Conservation (phyloP, 306 rosid species). For the Adenanthera pavonina region DNA sequence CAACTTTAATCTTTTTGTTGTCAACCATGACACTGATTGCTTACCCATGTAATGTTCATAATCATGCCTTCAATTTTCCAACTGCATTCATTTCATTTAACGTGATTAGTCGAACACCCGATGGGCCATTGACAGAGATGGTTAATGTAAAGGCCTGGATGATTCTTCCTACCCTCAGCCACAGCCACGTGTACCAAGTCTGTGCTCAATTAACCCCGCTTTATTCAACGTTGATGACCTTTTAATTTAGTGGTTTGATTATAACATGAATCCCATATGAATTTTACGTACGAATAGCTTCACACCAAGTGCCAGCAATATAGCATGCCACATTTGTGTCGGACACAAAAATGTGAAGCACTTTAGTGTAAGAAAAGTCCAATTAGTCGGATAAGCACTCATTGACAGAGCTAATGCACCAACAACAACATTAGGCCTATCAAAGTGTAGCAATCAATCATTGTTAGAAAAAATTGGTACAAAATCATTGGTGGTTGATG, state of each 20-base stretch:
- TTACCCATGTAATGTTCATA: conserved; percentile 27
- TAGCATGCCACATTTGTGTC: conserved; percentile 24
- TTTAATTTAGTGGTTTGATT: conserved; percentile 8
- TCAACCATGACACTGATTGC: conserved; percentile 63
- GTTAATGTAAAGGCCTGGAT: neutral
- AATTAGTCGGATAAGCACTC: conserved; percentile 38
- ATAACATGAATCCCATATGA: conserved; percentile 13
- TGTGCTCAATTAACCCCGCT: neutral
- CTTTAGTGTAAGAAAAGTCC: conserved; percentile 41
- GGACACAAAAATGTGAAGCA: conserved; percentile 22
- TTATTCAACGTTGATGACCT: conserved; percentile 4
- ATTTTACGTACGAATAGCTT: conserved; percentile 17
- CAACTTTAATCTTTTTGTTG: conserved; percentile 43
- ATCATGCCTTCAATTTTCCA: conserved; percentile 38
- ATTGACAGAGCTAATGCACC: conserved; percentile 27
- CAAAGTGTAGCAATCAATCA: conserved; percentile 36
- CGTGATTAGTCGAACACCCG: conserved; percentile 52
- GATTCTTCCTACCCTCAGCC: neutral
- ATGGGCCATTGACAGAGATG: conserved; percentile 45
- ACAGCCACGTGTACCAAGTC: neutral
- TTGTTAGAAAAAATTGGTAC: conserved; percentile 32
- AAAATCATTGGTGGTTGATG: conserved; percentile 38
- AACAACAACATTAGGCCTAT: conserved; percentile 19
- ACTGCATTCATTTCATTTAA: conserved; percentile 47
- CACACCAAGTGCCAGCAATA: conserved; percentile 12